Evolutionary conservation across 2,329 filamentous ascomycete genomes (phyloP).

Genomic region (Penicillium hesseltinei): DNA sequence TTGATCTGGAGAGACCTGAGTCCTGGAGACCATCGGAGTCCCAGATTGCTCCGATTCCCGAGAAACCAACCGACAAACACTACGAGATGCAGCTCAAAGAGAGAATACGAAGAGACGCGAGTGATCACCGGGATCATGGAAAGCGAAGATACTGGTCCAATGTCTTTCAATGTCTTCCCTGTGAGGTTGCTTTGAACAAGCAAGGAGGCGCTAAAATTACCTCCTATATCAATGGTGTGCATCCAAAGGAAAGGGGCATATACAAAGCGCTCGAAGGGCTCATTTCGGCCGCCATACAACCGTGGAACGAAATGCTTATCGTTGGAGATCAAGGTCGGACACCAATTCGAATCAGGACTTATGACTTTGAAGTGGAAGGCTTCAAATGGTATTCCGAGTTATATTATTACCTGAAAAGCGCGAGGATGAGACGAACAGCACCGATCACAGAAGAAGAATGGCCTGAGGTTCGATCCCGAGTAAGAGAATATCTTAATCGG

Average conservation of each 20-base stretch:
- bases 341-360: conserved; percentile 10
- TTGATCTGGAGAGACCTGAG: conserved; percentile 4
- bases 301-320: conserved; percentile 5
- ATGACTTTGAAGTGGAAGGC: conserved; percentile 10
- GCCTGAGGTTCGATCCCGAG: not conserved
- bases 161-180: conserved; percentile 9
- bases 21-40: conserved; percentile 1
- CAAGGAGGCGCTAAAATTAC: not conserved
- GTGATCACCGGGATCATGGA: not conserved
- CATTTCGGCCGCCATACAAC: conserved; percentile 1
- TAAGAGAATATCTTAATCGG: conserved; percentile 6
- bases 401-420: not conserved
- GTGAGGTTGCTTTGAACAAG: not conserved
- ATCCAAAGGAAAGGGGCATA: conserved; percentile 4
- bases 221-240: conserved; percentile 8
- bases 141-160: not conserved
- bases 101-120: not conserved
- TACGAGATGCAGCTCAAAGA: not conserved
- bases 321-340: conserved; percentile 7
- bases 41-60: not conserved
- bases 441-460: conserved; percentile 5
- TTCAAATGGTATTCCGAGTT: not conserved
- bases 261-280: conserved; percentile 6
- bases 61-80: not conserved
- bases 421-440: not conserved